These are phyloP conservation scores for Curvularia spicifera DNA, from an alignment of 2,329 filamentous ascomycete species.

Conservation along the genomic window DNA sequence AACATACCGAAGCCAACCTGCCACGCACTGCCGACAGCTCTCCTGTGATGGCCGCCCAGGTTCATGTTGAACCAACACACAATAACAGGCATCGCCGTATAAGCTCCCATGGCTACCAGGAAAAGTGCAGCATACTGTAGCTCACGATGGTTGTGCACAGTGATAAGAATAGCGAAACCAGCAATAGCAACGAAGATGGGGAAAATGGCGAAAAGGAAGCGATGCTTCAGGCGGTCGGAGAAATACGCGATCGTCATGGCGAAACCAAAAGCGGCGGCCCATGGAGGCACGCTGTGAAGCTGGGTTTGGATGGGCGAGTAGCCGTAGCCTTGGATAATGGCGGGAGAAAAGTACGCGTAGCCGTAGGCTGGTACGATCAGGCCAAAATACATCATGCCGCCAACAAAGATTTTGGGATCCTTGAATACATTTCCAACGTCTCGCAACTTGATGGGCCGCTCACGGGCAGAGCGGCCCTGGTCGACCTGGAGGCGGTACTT, in stretches of 20 bases:
- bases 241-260: conserved; percentile 75
- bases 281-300: conserved; percentile 63
- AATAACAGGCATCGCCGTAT: conserved; percentile 87
- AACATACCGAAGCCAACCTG: conserved; percentile 49
- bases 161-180: conserved; percentile 77
- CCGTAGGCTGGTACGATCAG: conserved; percentile 51
- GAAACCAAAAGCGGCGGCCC: conserved; percentile 77
- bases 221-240: conserved; percentile 75
- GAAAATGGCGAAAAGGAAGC: conserved; percentile 74
- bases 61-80: conserved; percentile 65
- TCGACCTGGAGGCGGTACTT: conserved; percentile 55
- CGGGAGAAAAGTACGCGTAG: conserved; percentile 57
- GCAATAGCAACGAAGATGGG: conserved; percentile 72
- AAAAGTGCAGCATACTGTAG: conserved; percentile 83
- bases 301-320: conserved; percentile 62
- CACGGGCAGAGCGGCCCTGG: conserved; percentile 55
- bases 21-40: conserved; percentile 58
- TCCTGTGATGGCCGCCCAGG: conserved; percentile 58
- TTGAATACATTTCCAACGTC: conserved; percentile 57
- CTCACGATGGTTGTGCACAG: conserved; percentile 69
- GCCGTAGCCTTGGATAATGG: conserved; percentile 58
- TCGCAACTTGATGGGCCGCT: conserved; percentile 51
- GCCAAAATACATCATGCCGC: conserved; percentile 61
- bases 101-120: conserved; percentile 78
- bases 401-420: conserved; percentile 57